phyloP scores from a whole-genome alignment of 768 basidiomycete genomes.

The Butyriboletus loyo region DNA sequence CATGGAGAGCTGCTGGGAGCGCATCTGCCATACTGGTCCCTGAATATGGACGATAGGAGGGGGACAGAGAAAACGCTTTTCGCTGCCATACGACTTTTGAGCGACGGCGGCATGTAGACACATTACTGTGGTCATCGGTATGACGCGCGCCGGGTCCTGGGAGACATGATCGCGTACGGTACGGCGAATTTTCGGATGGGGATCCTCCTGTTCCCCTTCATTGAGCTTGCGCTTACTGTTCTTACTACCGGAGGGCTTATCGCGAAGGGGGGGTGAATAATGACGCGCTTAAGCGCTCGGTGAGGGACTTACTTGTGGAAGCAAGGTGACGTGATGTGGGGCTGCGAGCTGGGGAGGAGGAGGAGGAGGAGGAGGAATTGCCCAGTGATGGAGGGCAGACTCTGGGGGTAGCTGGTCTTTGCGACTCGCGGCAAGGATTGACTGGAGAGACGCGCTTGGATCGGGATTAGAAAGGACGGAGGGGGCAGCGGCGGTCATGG shows the following conservation, averaged over 20 bases:
- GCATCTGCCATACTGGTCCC: slow-evolving; percentile 83
- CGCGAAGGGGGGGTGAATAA: slow-evolving; percentile 20
- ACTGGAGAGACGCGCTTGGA: slow-evolving; percentile 39
- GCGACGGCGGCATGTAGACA: slow-evolving; percentile 91
- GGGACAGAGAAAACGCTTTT: slow-evolving; percentile 92
- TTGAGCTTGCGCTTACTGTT: slow-evolving; percentile 77
- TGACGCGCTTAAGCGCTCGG: slow-evolving; percentile 31
- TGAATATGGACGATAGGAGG: slow-evolving; percentile 92
- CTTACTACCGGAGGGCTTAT: slow-evolving; percentile 35
- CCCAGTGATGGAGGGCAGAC: slow-evolving; percentile 39
- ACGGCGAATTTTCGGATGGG: slow-evolving; percentile 77
- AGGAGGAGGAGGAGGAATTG: slow-evolving; percentile 24
- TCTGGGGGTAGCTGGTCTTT: slow-evolving; percentile 33
- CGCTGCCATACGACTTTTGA: slow-evolving; percentile 94
- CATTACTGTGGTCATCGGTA: slow-evolving; percentile 88
- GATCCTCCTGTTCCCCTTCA: slow-evolving; percentile 53
- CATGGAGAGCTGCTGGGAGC: slow-evolving; percentile 79
- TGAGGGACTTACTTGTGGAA: slow-evolving; percentile 39
- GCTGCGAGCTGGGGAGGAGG: slow-evolving; percentile 31
- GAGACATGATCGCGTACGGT: slow-evolving; percentile 81
- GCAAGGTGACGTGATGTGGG: slow-evolving; percentile 27
- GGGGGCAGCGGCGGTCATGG: slow-evolving; percentile 30
- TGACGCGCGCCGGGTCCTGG: slow-evolving; percentile 68
- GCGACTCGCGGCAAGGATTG: slow-evolving; percentile 34
- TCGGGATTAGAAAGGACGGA: slow-evolving; percentile 37